Evolutionary conservation across 2,329 filamentous ascomycete genomes (phyloP).

Genomic region (Aspergillus sp.): DNA sequence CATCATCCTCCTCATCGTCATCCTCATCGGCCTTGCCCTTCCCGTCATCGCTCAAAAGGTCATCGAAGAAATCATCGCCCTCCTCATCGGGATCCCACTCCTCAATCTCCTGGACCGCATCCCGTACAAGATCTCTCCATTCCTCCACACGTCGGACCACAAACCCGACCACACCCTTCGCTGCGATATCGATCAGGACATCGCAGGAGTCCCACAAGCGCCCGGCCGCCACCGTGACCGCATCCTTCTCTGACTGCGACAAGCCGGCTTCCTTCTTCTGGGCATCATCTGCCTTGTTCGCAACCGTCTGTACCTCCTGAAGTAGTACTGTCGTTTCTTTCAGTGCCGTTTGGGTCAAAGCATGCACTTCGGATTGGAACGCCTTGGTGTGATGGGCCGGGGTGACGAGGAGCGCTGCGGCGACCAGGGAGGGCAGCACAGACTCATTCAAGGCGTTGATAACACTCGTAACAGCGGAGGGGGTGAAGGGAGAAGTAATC

Average conservation of each 20-base stretch:
- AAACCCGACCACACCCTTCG: slow-evolving; percentile 68
- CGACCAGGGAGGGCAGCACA: slow-evolving; percentile 73
- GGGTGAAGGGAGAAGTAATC: slow-evolving; percentile 83
- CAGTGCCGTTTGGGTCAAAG: slow-evolving; percentile 61
- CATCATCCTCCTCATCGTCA: slow-evolving; percentile 22
- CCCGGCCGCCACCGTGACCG: slow-evolving; percentile 69
- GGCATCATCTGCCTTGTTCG: slow-evolving; percentile 47
- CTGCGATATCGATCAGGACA: slow-evolving; percentile 63
- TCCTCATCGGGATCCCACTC: slow-evolving; percentile 79
- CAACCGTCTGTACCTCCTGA: slow-evolving; percentile 56
- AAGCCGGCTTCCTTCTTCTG: slow-evolving; percentile 32
- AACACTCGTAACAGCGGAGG: slow-evolving; percentile 70
- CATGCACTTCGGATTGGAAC: slow-evolving; percentile 65
- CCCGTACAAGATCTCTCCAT: slow-evolving; percentile 73
- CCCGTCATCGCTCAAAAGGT: slow-evolving; percentile 35
- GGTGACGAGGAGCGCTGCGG: slow-evolving; percentile 67
- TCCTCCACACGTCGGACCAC: slow-evolving; percentile 71
- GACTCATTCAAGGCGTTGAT: slow-evolving; percentile 71
- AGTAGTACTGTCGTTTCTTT: slow-evolving; percentile 65
- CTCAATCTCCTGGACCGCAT: slow-evolving; percentile 81
- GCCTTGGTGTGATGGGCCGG: slow-evolving; percentile 62
- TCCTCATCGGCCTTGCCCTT: slow-evolving; percentile 23
- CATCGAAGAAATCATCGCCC: slow-evolving; percentile 56
- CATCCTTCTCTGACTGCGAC: slow-evolving; percentile 43
- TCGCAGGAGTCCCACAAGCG: slow-evolving; percentile 85